Percentiles rank a stretch among this genome's conserved stretches.
These are phyloP conservation scores for Ogataea nitratoaversa DNA, from an alignment of 805 yeast species.

Conservation along the genomic window DNA sequence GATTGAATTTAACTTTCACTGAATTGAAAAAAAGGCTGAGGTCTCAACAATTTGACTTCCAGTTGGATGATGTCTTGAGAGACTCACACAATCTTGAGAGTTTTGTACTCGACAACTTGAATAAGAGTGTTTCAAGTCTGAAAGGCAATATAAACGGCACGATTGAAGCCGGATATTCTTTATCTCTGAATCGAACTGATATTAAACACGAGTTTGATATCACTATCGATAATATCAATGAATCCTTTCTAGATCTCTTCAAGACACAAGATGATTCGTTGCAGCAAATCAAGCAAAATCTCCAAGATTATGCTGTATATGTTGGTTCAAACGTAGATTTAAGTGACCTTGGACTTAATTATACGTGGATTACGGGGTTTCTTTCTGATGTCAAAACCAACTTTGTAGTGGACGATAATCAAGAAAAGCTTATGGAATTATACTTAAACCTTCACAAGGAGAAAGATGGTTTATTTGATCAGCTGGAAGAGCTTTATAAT, in stretches of 20 bases:
- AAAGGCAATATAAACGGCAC: slow-evolving; percentile 7
- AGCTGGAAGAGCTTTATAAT: neutral
- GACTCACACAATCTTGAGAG: slow-evolving; percentile 6
- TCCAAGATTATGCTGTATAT: slow-evolving; percentile 13
- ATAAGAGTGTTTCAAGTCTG: neutral
- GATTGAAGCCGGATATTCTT: slow-evolving; percentile 3
- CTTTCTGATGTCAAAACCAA: slow-evolving; percentile 1
- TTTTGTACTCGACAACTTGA: neutral
- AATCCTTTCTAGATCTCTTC: slow-evolving; percentile 7
- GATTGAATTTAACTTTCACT: neutral
- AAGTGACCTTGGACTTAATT: slow-evolving; percentile 10
- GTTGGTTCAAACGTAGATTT: slow-evolving; percentile 10
- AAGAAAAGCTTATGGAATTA: neutral
- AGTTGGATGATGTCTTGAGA: neutral
- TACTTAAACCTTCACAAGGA: slow-evolving; percentile 4
- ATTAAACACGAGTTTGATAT: slow-evolving; percentile 2
- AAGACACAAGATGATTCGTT: slow-evolving; percentile 7
- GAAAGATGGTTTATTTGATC: neutral
- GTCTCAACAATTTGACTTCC: neutral
- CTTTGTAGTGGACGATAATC: neutral
- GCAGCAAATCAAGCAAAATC: slow-evolving; percentile 5
- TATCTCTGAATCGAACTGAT: neutral
- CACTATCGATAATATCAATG: slow-evolving; percentile 7
- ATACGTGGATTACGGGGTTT: slow-evolving; percentile 13
- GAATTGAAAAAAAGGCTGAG: neutral